phyloP scores from a whole-genome alignment of 495 filamentous ascomycete genomes.

The Daldinia loculata region DNA sequence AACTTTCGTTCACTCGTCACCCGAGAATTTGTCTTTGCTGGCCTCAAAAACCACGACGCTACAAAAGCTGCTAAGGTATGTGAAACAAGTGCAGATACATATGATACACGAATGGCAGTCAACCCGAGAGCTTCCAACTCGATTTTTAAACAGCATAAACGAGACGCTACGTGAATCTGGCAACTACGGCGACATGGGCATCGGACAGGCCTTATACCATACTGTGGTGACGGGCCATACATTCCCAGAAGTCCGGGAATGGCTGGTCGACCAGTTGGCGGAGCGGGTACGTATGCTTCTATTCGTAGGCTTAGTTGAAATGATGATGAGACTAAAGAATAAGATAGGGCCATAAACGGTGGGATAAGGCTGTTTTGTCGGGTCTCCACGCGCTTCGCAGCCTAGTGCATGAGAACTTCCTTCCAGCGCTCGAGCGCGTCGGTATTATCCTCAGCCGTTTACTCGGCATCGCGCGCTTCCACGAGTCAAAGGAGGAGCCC shows the following conservation, averaged over 20 bases:
- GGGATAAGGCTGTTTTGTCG: slow-evolving; percentile 84
- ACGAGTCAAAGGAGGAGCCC: slow-evolving; percentile 70
- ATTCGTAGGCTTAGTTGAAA: background rate
- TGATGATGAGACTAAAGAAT: slow-evolving; percentile 11
- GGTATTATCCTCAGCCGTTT: slow-evolving; percentile 83
- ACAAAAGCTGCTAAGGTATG: slow-evolving; percentile 84
- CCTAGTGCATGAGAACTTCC: slow-evolving; percentile 83
- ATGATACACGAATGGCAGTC: slow-evolving; percentile 83
- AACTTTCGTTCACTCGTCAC: slow-evolving; percentile 80
- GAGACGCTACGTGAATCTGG: slow-evolving; percentile 61
- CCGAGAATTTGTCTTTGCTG: slow-evolving; percentile 79
- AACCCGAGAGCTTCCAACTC: slow-evolving; percentile 78
- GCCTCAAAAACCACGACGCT: slow-evolving; percentile 87
- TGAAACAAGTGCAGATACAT: slow-evolving; percentile 76
- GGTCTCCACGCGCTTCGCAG: slow-evolving; percentile 81
- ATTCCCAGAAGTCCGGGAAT: slow-evolving; percentile 78
- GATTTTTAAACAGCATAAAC: slow-evolving; percentile 78
- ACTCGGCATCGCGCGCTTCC: slow-evolving; percentile 84
- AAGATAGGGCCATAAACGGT: slow-evolving; percentile 85
- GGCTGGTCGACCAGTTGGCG: slow-evolving; percentile 84
- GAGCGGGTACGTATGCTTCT: slow-evolving; percentile 71
- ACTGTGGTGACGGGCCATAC: slow-evolving; percentile 86
- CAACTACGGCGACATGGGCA: slow-evolving; percentile 52
- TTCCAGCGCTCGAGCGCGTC: slow-evolving; percentile 86
- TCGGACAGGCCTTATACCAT: slow-evolving; percentile 84